A percentile compares a stretch with the other conserved stretches of the same genome.
phyloP scores from a whole-genome alignment of 1,284 basidiomycete genomes.

The Stereum hirsutum region DNA sequence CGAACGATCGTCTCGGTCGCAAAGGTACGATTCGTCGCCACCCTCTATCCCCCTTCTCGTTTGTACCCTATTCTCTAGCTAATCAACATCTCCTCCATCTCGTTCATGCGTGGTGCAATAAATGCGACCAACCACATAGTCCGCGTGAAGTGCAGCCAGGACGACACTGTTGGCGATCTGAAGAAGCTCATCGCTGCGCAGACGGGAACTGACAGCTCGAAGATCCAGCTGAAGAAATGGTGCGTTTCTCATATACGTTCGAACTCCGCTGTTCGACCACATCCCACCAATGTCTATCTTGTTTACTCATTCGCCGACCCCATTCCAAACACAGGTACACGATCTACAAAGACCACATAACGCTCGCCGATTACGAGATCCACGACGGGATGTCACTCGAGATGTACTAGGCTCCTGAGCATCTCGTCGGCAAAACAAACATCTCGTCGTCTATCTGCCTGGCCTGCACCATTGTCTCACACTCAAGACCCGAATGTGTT shows the following conservation, averaged over 20 bases:
- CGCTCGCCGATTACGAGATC: conserved; percentile 90
- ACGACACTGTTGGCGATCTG: conserved; percentile 95
- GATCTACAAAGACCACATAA: conserved; percentile 92
- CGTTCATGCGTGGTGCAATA: neutral
- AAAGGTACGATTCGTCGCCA: conserved; percentile 56
- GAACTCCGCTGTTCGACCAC: neutral
- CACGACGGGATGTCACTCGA: conserved; percentile 91
- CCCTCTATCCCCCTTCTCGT: neutral
- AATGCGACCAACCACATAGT: too few relatives aligned
- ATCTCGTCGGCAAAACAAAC: too few relatives aligned
- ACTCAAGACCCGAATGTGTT: too few relatives aligned
- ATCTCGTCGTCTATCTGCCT: too few relatives aligned
- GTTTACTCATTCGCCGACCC: neutral
- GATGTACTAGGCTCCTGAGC: conserved; percentile 83
- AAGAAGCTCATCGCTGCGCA: conserved; percentile 97
- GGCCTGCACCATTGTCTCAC: too few relatives aligned
- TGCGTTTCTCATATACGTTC: conserved; percentile 31
- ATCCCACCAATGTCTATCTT: too few relatives aligned
- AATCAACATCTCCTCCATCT: neutral
- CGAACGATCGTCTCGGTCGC: conserved; percentile 92
- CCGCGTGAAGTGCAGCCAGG: conserved; percentile 86
- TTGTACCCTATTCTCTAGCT: conserved; percentile 5
- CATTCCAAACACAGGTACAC: conserved; percentile 57
- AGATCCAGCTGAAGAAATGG: conserved; percentile 98
- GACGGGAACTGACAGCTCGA: conserved; percentile 78